These are phyloP conservation scores for Collybiopsis luxurians DNA, from an alignment of 768 basidiomycete species.

Conservation along the genomic window DNA sequence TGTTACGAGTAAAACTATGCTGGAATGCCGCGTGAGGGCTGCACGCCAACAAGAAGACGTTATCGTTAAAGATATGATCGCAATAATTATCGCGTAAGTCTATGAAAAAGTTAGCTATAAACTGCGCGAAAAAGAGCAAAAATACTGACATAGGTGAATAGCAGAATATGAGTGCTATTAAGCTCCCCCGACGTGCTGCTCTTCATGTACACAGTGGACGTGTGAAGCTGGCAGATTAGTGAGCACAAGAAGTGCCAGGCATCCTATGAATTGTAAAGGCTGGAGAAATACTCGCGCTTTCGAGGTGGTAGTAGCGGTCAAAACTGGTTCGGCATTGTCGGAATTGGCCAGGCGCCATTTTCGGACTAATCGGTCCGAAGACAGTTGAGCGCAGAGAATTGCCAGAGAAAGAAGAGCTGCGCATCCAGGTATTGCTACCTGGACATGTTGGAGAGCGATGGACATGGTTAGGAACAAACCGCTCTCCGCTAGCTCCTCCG, in stretches of 20 bases:
- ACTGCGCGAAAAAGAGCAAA: neutral
- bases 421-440: neutral
- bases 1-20: conserved; percentile 1
- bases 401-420: neutral
- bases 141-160: neutral
- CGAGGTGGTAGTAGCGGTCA: neutral
- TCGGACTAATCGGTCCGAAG: neutral
- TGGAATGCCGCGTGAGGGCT: conserved; percentile 3
- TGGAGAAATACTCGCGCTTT: neutral
- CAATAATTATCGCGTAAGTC: neutral
- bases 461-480: too few species aligned
- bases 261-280: neutral
- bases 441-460: too few species aligned
- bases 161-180: too few species aligned
- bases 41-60: neutral
- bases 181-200: neutral
- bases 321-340: neutral
- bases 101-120: neutral
- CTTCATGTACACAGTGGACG: neutral
- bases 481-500: too few species aligned
- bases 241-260: neutral
- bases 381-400: too few species aligned
- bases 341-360: neutral
- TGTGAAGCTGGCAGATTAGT: neutral
- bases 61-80: neutral